Evolutionary conservation across 2,329 filamentous ascomycete species (phyloP).

Genomic region (Coniochaeta prunicola): DNA sequence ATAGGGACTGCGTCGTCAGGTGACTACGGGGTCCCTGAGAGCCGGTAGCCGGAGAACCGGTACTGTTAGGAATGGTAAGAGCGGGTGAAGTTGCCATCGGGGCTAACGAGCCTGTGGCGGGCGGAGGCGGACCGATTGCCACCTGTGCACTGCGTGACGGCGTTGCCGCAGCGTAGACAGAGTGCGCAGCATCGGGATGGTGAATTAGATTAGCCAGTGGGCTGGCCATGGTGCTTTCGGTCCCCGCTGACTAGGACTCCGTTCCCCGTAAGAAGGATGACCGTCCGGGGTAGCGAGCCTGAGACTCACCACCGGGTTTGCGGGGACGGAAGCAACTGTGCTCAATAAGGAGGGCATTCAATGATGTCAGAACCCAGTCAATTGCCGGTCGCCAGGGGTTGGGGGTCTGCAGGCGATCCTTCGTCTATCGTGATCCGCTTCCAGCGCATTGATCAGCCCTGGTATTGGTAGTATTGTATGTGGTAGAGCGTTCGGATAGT

Average conservation of each 20-base stretch:
- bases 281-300: background rate
- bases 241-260: background rate
- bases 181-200: conserved; percentile 6
- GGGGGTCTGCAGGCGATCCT: background rate
- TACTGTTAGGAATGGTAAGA: background rate
- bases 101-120: background rate
- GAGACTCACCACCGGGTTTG: background rate
- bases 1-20: conserved; percentile 19
- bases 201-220: conserved; percentile 16
- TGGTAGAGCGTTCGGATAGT: background rate
- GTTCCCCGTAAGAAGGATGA: background rate
- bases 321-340: background rate
- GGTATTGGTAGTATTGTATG: too few species aligned
- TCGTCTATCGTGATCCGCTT: background rate
- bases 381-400: background rate
- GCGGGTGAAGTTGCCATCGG: background rate
- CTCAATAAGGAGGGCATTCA: background rate
- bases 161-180: conserved; percentile 1
- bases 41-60: conserved; percentile 11
- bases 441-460: background rate
- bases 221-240: conserved; percentile 10
- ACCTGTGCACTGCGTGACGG: background rate
- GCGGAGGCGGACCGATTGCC: background rate
- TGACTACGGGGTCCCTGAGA: conserved; percentile 11
- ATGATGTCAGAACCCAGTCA: background rate